Evolutionary conservation across 805 yeast genomes (phyloP).

Genomic region (Nakazawaea pomicola): DNA sequence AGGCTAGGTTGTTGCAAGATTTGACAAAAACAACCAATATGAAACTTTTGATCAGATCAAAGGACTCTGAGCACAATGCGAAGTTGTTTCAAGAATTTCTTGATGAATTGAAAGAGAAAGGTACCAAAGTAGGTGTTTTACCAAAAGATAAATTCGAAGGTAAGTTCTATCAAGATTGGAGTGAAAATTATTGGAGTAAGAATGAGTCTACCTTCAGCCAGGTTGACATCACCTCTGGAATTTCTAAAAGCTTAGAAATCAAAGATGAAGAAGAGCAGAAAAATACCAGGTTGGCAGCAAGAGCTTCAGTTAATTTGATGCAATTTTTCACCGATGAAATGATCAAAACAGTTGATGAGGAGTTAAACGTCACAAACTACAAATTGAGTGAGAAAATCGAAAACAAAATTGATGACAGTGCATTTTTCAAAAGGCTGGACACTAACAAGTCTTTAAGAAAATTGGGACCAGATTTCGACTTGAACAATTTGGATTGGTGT

Average conservation of each 20-base stretch:
- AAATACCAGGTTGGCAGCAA: constrained; percentile 63
- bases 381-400: constrained; percentile 74
- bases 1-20: constrained; percentile 71
- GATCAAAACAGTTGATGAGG: constrained; percentile 85
- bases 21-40: constrained; percentile 36
- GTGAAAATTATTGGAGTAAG: constrained; percentile 29
- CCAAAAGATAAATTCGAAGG: constrained; percentile 78
- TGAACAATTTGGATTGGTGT: constrained; percentile 84
- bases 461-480: constrained; percentile 66
- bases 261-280: constrained; percentile 79
- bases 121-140: constrained; percentile 57
- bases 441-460: constrained; percentile 44
- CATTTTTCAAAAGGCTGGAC: constrained; percentile 52
- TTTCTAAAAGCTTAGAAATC: constrained; percentile 56
- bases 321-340: constrained; percentile 80
- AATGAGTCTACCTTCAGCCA: constrained; percentile 34
- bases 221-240: constrained; percentile 49
- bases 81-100: constrained; percentile 57
- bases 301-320: constrained; percentile 75
- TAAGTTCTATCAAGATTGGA: constrained; percentile 82
- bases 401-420: constrained; percentile 73
- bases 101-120: constrained; percentile 37
- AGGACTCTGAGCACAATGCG: constrained; percentile 74
- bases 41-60: constrained; percentile 68
- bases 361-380: constrained; percentile 65